Conservation (phyloP, 2,329 filamentous ascomycete genomes). For the Trichophyton schoenleinii region DNA sequence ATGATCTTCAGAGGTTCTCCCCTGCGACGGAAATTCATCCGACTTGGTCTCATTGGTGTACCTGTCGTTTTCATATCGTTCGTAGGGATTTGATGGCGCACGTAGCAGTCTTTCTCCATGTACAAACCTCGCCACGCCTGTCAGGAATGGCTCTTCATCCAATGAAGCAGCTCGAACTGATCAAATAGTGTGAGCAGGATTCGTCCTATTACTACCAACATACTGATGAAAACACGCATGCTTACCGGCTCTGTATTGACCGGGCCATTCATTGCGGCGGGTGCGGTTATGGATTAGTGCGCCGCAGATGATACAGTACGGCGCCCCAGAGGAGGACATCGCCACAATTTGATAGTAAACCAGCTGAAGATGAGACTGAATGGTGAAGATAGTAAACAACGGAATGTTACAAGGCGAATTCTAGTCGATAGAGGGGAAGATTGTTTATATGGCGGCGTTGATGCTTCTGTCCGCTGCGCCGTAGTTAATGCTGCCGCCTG, state of each 20-base stretch:
- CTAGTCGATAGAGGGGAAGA: background rate
- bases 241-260: slow-evolving; percentile 13
- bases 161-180: slow-evolving; percentile 12
- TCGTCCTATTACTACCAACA: background rate
- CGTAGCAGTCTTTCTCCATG: slow-evolving; percentile 3
- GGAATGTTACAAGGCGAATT: background rate
- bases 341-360: background rate
- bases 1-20: slow-evolving; percentile 1
- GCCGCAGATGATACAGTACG: slow-evolving; percentile 13
- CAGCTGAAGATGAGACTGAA: too few species aligned
- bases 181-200: background rate
- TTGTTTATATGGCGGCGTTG: background rate
- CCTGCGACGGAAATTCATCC: slow-evolving; percentile 11
- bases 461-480: background rate
- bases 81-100: slow-evolving; percentile 7
- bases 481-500: background rate
- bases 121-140: slow-evolving; percentile 11
- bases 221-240: too few species aligned
- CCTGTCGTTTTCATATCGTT: slow-evolving; percentile 10
- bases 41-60: slow-evolving; percentile 1
- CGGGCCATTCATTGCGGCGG: slow-evolving; percentile 7
- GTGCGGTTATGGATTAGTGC: slow-evolving; percentile 8
- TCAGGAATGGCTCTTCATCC: slow-evolving; percentile 14
- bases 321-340: background rate
- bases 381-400: background rate